Evolutionary conservation across 805 yeast species (phyloP), one percentile per base, ranked within the genome.

Genomic region (Debaryomyces maramus): DNA sequence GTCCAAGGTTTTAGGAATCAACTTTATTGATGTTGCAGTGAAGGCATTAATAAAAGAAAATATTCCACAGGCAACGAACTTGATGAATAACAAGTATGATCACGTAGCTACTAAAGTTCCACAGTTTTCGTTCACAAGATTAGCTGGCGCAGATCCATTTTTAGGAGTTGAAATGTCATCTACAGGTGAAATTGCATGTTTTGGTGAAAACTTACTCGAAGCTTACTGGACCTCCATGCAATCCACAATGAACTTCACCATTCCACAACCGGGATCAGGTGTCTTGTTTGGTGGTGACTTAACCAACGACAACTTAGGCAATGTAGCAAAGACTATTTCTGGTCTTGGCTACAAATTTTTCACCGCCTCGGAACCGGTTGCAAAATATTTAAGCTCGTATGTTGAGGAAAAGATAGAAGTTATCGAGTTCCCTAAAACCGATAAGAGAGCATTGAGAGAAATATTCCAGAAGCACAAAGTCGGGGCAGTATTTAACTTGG

Each of bases 81-180:
- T 91, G 62, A 91, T 93, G 97, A 74, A 73, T 41, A 72, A 75
- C 55, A 55, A 73, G 43, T 86, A 88, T 66, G 72, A 78, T 53
- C 86, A 88, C 58, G 98, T 91, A 60, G 98, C 98, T 36, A 57
- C 58, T 16, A 93, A 93, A 72, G 97, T 91, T 40, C 99, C 99
- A 34, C 99, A 93, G 72, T 93, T 93, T 70, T 91, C 98, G 6
- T 93, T 93, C 75, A 90, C 98, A 28, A 83, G 99, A 73, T 77
- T 93, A 58, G 97, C 98, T 14, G 99, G 99, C 51, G 99, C 99
- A 36, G 99, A 93, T 67, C 99, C 99, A 48, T 90, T 87, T 77
- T 76, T 93, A 60, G 99, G 99, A 49, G 99, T 93, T 51, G 99
- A 93, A 73, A 93, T 93, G 99, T 84, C 98, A 5, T 90, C 98